These are phyloP conservation scores for Coniochaeta pulveracea DNA, from an alignment of 2,329 filamentous ascomycete species.

Conservation along the genomic window DNA sequence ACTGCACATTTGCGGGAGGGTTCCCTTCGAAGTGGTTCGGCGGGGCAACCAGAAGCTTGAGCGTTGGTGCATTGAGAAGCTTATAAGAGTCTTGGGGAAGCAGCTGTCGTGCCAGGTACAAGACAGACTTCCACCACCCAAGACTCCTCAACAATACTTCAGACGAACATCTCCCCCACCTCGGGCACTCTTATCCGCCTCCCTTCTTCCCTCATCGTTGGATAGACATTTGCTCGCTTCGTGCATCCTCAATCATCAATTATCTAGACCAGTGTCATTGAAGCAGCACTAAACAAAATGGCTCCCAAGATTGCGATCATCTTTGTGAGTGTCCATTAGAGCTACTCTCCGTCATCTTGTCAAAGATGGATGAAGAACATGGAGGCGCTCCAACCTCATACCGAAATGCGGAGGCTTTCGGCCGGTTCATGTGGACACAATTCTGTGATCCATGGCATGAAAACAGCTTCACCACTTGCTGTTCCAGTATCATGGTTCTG, in stretches of 20 bases:
- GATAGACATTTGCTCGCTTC: too few relatives aligned
- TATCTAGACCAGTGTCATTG: conserved; percentile 20
- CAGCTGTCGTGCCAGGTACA: neutral
- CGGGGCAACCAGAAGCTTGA: too few relatives aligned
- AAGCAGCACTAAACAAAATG: conserved; percentile 44
- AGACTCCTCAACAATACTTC: conserved; percentile 1
- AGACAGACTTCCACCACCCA: conserved; percentile 1
- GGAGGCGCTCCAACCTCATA: neutral
- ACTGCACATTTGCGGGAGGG: too few relatives aligned
- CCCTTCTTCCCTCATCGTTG: conserved; percentile 23
- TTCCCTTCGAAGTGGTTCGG: too few relatives aligned
- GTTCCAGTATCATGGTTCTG: neutral
- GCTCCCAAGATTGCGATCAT: conserved; percentile 88
- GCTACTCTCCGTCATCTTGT: neutral
- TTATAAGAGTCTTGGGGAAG: too few relatives aligned
- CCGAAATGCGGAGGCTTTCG: neutral
- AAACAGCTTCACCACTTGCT: conserved; percentile 2
- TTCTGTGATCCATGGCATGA: conserved; percentile 9
- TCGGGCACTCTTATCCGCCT: neutral
- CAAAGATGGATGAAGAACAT: neutral
- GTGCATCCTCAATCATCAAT: conserved; percentile 6
- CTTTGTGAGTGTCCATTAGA: conserved; percentile 51
- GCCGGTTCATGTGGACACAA: neutral
- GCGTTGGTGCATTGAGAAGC: too few relatives aligned
- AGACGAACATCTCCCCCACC: neutral